Evolutionary conservation across 306 rosid species (phyloP), one percentile per base, ranked within the genome.

Genomic region (Erythrophleum fordii): DNA sequence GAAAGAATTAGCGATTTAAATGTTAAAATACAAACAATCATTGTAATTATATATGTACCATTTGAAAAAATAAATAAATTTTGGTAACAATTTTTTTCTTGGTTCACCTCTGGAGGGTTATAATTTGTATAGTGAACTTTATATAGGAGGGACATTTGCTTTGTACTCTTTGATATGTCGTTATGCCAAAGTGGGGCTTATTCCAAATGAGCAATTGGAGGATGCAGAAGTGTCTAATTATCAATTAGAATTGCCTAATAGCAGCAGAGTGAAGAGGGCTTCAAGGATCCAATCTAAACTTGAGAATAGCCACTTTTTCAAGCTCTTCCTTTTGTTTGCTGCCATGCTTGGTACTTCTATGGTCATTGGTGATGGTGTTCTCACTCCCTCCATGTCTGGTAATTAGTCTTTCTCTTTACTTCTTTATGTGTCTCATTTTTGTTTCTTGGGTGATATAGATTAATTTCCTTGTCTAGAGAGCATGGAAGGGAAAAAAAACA

Each of bases 351-450:
- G 98, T 8, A 91, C 94, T 72, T 82, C 93, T 12, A 93, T 93
- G 98, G 94, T 93, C 71, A 91, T 93, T 48, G 97, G 97, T 0
- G 97, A 93, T 28, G 97, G 97, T 0, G 85, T 91, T 42, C 90
- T 89, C 75, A 90, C 97, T 70, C 97, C 97, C 72, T 93, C 90
- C 83, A 93, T 91, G 5, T 93, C 93, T 1, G 94, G 98, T 90
- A 9, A 1, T 65, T 35, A 6, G 14, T 66, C 13, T 6, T 2
- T n/a, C 18, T 23, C 25, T 8, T 6, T 37, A 37, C 5, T 37
- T 37, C 42, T 37, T 5, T 37, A 37, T 6, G 6, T 7, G 42
- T 37, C 8, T 37, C 42, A 6, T 37, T 5, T 37, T 37, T 6
- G n/a, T 34, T 11, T 28, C 31, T 29, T 5, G 8, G 20, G 20